Evolutionary conservation across 345 rosid genomes (phyloP).

Genomic region (Triadica sebifera): DNA sequence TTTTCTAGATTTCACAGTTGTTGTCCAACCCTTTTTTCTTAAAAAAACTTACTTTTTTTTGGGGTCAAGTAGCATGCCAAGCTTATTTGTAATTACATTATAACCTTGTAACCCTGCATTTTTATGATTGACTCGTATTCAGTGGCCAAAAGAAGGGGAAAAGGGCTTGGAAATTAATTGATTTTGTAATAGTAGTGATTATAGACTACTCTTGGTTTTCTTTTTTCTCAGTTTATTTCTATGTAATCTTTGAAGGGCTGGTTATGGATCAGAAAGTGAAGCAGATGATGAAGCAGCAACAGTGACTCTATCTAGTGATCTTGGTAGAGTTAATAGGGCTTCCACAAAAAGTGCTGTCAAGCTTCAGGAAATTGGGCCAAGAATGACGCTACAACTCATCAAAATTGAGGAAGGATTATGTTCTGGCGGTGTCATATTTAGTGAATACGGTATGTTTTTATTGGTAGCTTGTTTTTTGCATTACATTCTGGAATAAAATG

Average conservation of each 20-base stretch:
- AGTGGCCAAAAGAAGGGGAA: neutral
- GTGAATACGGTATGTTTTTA: constrained; percentile 27
- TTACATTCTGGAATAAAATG: neutral
- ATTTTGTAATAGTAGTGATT: neutral
- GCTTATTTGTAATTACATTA: neutral
- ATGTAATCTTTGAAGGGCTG: constrained; percentile 50
- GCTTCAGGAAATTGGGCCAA: constrained; percentile 95
- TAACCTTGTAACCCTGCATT: neutral
- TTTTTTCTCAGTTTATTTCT: constrained; percentile 6
- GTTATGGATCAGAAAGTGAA: constrained; percentile 97
- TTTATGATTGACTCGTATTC: neutral
- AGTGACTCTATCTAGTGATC: constrained; percentile 70
- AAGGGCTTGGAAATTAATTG: neutral
- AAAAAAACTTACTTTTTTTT: neutral
- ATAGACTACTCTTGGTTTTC: neutral
- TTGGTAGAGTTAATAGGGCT: constrained; percentile 69
- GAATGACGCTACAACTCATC: constrained; percentile 74
- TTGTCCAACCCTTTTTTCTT: neutral
- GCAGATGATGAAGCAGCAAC: constrained; percentile 92
- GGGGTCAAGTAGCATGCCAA: neutral
- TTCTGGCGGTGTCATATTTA: constrained; percentile 74
- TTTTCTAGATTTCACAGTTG: neutral
- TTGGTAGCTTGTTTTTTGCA: neutral
- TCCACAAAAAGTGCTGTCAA: constrained; percentile 74
- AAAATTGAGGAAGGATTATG: constrained; percentile 91